phyloP scores from a whole-genome alignment of 805 yeast species.

The Monosporozyma servazzii region DNA sequence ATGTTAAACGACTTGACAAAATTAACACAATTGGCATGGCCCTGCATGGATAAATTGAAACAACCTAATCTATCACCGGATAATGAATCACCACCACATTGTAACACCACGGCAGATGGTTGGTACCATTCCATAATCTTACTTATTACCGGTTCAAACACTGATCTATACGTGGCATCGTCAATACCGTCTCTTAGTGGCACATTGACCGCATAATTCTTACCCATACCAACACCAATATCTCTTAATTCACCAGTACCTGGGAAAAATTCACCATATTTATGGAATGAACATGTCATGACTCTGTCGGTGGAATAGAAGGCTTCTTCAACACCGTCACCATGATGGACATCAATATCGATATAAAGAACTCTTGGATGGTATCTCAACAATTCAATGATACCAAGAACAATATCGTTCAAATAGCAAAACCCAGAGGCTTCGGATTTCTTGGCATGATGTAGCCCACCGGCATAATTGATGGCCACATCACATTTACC shows the following conservation, averaged over 20 bases:
- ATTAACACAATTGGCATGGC: constrained; percentile 92
- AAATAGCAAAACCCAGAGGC: constrained; percentile 94
- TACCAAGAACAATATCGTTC: constrained; percentile 87
- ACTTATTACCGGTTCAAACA: constrained; percentile 77
- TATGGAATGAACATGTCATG: constrained; percentile 94
- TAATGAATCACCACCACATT: constrained; percentile 94
- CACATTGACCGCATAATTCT: constrained; percentile 79
- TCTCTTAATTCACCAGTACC: constrained; percentile 94
- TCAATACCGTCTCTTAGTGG: constrained; percentile 94
- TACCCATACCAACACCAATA: constrained; percentile 80
- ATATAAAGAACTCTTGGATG: constrained; percentile 90
- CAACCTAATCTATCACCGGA: constrained; percentile 92
- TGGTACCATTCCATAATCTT: constrained; percentile 87
- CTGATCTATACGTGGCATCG: constrained; percentile 69
- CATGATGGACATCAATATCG: constrained; percentile 93
- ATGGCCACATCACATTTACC: constrained; percentile 91
- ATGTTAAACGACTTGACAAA: constrained; percentile 81
- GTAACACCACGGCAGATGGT: constrained; percentile 90
- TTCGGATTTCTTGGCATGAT: constrained; percentile 90
- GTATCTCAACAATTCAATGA: constrained; percentile 71
- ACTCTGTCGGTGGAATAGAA: constrained; percentile 91
- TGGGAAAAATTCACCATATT: constrained; percentile 93
- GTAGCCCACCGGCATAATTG: constrained; percentile 94
- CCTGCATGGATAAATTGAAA: constrained; percentile 83
- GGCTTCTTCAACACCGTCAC: constrained; percentile 97